Evolutionary conservation across 441 rosid species (phyloP).

Genomic region (Bocquillonia castaneifolia): DNA sequence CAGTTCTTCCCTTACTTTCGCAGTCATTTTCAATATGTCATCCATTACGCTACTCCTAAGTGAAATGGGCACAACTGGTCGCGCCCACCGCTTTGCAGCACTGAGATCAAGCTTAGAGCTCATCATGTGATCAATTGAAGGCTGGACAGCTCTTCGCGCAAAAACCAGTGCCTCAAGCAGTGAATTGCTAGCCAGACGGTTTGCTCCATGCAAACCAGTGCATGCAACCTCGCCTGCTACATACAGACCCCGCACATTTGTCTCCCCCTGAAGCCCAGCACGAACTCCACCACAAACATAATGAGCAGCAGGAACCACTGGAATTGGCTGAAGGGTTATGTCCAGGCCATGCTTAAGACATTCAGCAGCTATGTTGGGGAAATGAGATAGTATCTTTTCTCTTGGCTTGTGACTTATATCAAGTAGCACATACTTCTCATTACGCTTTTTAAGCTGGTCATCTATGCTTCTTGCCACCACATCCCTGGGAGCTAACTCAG

Average conservation of each 20-base stretch:
- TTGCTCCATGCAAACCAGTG: conserved; percentile 95
- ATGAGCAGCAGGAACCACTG: conserved; percentile 96
- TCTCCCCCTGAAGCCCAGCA: conserved; percentile 87
- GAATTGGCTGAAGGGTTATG: conserved; percentile 75
- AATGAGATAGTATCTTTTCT: conserved; percentile 80
- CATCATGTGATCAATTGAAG: conserved; percentile 73
- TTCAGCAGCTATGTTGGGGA: conserved; percentile 88
- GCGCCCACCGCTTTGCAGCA: conserved; percentile 56
- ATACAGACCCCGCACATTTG: conserved; percentile 76
- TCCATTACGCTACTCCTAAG: conserved; percentile 40
- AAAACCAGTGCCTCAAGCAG: conserved; percentile 96
- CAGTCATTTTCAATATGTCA: conserved; percentile 44
- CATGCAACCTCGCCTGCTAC: conserved; percentile 99
- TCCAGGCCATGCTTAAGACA: conserved; percentile 77
- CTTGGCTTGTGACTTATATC: conserved; percentile 82
- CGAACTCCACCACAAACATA: conserved; percentile 98
- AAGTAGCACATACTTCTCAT: conserved; percentile 75
- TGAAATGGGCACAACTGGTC: conserved; percentile 55
- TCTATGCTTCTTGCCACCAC: conserved; percentile 97
- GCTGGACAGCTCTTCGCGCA: conserved; percentile 85
- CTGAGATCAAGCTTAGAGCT: conserved; percentile 39
- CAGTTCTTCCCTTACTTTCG: conserved; percentile 65
- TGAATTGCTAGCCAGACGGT: conserved; percentile 93
- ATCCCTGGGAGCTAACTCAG: conserved; percentile 96
- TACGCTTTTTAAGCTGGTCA: conserved; percentile 77